These are phyloP conservation scores for Aspergillus fumigatiaffinis DNA, from an alignment of 2,329 filamentous ascomycete genomes.

Conservation along the genomic window DNA sequence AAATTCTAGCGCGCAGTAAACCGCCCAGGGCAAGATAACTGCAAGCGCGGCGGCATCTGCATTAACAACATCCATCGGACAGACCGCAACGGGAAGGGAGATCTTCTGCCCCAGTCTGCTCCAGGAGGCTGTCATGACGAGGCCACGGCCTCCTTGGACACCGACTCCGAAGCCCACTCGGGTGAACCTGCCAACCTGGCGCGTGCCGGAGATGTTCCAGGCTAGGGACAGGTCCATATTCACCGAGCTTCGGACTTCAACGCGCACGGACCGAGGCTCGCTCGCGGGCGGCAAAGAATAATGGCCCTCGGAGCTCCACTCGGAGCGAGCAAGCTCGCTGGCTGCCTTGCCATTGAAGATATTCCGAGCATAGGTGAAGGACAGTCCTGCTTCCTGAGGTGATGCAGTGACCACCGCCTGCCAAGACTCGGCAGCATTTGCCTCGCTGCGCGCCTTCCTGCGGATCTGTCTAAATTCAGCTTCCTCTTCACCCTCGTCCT, in stretches of 20 bases:
- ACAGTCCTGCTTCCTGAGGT: constrained; percentile 25
- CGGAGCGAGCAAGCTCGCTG: constrained; percentile 31
- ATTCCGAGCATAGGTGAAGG: constrained; percentile 34
- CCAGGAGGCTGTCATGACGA: constrained; percentile 39
- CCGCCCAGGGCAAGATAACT: constrained; percentile 35
- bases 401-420: constrained; percentile 26
- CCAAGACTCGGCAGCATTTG: constrained; percentile 32
- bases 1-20: constrained; percentile 41
- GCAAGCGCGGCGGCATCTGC: constrained; percentile 33
- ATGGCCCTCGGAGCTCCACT: constrained; percentile 41
- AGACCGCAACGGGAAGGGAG: constrained; percentile 36
- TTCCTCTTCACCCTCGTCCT: constrained; percentile 17
- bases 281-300: constrained; percentile 26
- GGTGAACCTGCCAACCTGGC: constrained; percentile 36
- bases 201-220: constrained; percentile 35
- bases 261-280: constrained; percentile 29
- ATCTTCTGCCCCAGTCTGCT: constrained; percentile 39
- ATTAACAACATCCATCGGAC: constrained; percentile 31
- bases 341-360: constrained; percentile 34
- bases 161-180: constrained; percentile 39
- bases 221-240: constrained; percentile 24
- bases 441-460: constrained; percentile 15
- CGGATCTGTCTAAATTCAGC: constrained; percentile 3
- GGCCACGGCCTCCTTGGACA: constrained; percentile 29
- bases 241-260: constrained; percentile 30